Conservation (phyloP, 2,329 filamentous ascomycete genomes). For the Fusarium sp. region DNA sequence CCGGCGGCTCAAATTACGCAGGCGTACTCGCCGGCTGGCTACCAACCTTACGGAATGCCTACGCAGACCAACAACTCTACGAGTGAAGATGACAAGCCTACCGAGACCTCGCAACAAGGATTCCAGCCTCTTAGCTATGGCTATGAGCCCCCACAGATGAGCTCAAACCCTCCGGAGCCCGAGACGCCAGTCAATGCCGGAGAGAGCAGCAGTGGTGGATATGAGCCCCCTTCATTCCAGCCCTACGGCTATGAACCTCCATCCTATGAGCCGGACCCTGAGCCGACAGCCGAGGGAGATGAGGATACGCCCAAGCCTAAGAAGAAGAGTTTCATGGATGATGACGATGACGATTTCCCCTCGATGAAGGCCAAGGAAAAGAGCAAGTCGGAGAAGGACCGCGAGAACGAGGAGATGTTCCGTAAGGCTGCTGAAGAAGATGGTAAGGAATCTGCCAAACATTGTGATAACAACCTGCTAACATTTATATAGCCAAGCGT, state of each 20-base stretch:
- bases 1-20: constrained; percentile 44
- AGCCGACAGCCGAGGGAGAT: constrained; percentile 53
- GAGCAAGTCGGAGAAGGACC: constrained; percentile 76
- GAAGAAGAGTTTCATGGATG: constrained; percentile 85
- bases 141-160: constrained; percentile 62
- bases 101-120: constrained; percentile 42
- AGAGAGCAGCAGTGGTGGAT: constrained; percentile 57
- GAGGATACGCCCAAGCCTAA: constrained; percentile 70
- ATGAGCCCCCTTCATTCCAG: constrained; percentile 73
- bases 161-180: constrained; percentile 32
- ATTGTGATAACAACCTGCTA: constrained; percentile 8
- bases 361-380: constrained; percentile 65
- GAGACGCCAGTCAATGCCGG: constrained; percentile 27
- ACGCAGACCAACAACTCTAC: constrained; percentile 23
- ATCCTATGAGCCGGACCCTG: constrained; percentile 65
- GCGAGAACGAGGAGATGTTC: constrained; percentile 87
- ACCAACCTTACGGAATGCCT: constrained; percentile 47
- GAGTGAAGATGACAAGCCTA: constrained; percentile 15
- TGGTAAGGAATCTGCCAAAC: constrained; percentile 58
- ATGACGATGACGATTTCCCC: constrained; percentile 80
- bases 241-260: constrained; percentile 69
- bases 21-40: constrained; percentile 30
- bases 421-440: constrained; percentile 84
- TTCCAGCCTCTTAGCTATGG: constrained; percentile 64
- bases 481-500: constrained; percentile 66